Conservation (phyloP, 1,284 basidiomycete genomes). For the Athelia sp. region DNA sequence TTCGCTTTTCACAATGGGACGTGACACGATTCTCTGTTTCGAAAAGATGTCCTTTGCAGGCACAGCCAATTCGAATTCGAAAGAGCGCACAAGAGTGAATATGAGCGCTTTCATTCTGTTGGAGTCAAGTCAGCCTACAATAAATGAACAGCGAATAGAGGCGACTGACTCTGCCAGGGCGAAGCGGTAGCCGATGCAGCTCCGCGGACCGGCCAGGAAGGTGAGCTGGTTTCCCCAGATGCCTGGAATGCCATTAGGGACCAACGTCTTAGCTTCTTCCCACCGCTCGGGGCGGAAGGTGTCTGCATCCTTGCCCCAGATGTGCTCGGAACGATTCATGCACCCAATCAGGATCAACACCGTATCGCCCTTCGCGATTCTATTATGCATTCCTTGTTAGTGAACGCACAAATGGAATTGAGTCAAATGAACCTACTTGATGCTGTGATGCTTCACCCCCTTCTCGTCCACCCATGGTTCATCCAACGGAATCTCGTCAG, state of each 20-base stretch:
- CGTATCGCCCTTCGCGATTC: constrained; percentile 30
- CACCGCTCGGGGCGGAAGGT: constrained; percentile 56
- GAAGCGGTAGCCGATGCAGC: constrained; percentile 71
- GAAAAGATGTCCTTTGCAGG: constrained; percentile 34
- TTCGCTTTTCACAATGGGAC: constrained; percentile 28
- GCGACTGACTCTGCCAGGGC: constrained; percentile 53
- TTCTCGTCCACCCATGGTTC: constrained; percentile 12
- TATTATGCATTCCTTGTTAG: constrained; percentile 9
- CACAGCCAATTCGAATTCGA: constrained; percentile 51
- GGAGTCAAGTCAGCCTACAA: not conserved
- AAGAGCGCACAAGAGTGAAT: constrained; percentile 50
- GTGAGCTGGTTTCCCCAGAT: constrained; percentile 55
- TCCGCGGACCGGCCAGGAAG: constrained; percentile 56
- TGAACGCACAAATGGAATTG: too few species aligned
- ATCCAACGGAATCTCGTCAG: constrained; percentile 21
- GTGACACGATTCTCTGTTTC: constrained; percentile 30
- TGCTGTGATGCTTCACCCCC: constrained; percentile 10
- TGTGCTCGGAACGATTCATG: constrained; percentile 31
- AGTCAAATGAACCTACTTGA: constrained; percentile 10
- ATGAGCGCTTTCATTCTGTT: constrained; percentile 52
- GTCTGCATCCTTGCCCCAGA: constrained; percentile 43
- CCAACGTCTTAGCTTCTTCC: constrained; percentile 41
- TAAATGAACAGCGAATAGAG: constrained; percentile 10
- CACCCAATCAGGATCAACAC: constrained; percentile 33
- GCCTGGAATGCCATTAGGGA: constrained; percentile 41